Evolutionary conservation across 306 rosid genomes (phyloP).

Genomic region (Castanopsis chinensis): DNA sequence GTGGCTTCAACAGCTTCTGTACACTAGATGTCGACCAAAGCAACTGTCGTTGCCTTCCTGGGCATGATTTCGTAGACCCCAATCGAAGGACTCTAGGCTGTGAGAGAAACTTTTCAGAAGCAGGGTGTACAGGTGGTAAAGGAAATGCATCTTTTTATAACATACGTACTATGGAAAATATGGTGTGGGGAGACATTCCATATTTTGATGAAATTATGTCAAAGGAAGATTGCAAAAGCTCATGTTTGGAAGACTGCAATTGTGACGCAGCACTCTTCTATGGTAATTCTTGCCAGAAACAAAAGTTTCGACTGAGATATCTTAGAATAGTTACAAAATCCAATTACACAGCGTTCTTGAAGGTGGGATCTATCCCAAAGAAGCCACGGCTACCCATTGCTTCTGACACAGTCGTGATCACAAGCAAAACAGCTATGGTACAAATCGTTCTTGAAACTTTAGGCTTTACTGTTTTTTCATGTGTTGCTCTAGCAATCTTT

Average conservation of each 20-base stretch:
- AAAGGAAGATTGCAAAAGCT: background rate
- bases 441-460: constrained; percentile 1
- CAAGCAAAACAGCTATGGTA: background rate
- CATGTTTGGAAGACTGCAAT: background rate
- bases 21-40: background rate
- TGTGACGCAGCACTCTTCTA: background rate
- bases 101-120: background rate
- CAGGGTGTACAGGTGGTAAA: background rate
- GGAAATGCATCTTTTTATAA: background rate
- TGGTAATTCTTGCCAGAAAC: background rate
- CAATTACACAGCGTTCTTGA: background rate
- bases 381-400: background rate
- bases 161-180: background rate
- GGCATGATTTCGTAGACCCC: background rate
- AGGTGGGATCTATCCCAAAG: background rate
- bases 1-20: background rate
- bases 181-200: background rate
- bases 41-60: background rate
- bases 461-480: background rate
- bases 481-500: background rate
- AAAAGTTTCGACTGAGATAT: background rate
- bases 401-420: background rate
- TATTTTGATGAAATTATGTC: background rate
- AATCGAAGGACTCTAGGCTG: background rate
- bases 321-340: background rate